Evolutionary conservation across 345 rosid genomes (phyloP), one percentile per base, ranked within the genome.

Genomic region (Noccaea caerulescens): DNA sequence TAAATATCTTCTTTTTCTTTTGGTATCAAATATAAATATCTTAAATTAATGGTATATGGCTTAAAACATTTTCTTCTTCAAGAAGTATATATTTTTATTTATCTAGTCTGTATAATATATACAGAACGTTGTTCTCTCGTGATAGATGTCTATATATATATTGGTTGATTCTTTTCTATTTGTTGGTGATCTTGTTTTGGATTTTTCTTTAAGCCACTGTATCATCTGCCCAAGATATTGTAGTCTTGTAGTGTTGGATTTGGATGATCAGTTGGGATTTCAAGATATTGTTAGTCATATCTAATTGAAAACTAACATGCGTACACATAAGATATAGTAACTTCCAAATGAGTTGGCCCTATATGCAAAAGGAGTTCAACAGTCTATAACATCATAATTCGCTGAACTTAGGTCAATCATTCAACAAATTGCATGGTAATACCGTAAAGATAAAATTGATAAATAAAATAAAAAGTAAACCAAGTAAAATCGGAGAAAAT

Each of bases 271-370:
- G 41, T 13, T 14, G 14, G 9, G 14, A 62, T 44, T 44, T 62
- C 25, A 8, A 62, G 41, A 62, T 45, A 63, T 46, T 45, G 55
- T 63, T 63, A 30, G 8, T 63, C 32, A 46, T 45, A 36, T 63
- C 43, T 43, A 46, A 33, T 34, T 10, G 33, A 47, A 64, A 32
- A 47, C 38, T 25, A 36, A 42, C 23, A 60, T 25, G 4, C 50
- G 14, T 8, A 25, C 11, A 42, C 11, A 20, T 57, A 36, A 41
- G 7, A 59, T 59, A 8, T 10, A 11, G 4, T 20, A 3, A 42
- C 12, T 25, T 42, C 27, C 37, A 42, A 59, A 7, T 7, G 12
- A 25, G 65, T 25, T 60, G 65, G 16, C 38, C 6, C 23, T 41
- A 12, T 42, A 8, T 43, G 9, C 50, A 42, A 42, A 42, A 4